These are phyloP conservation scores for Lolium perenne DNA, from an alignment of 176 grass and related monocot species.

Conservation along the genomic window DNA sequence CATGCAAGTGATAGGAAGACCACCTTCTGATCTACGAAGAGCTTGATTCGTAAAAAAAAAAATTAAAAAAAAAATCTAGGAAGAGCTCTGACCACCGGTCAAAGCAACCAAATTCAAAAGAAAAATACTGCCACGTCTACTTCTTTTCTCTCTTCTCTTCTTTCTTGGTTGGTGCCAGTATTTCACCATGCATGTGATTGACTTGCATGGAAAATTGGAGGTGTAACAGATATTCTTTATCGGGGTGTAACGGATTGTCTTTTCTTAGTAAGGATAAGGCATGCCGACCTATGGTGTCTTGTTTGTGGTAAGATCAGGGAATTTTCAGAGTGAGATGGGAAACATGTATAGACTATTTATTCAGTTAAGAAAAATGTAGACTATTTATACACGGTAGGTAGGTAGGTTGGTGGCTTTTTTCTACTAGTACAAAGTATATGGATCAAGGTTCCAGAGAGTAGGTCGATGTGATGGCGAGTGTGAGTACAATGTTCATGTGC, in stretches of 20 bases:
- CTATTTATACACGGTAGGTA: constrained; percentile 1
- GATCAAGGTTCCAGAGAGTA: constrained; percentile 15
- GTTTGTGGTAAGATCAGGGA: not conserved
- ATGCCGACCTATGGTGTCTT: not conserved
- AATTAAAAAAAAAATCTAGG: too few species aligned
- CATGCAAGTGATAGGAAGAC: too few species aligned
- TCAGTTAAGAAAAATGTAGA: not conserved
- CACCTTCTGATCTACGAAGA: too few species aligned
- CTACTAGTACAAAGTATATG: not conserved
- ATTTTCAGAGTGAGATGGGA: not conserved
- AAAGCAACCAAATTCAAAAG: too few species aligned
- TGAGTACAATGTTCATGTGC: too few species aligned
- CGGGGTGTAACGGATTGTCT: not conserved
- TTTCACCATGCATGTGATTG: not conserved
- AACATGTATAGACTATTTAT: constrained; percentile 17
- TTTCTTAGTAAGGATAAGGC: constrained; percentile 31
- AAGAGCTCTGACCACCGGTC: too few species aligned
- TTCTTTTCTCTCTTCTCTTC: not conserved
- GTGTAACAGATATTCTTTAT: not conserved
- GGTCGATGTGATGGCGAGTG: constrained; percentile 12
- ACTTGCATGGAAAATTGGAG: not conserved
- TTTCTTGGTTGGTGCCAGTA: not conserved
- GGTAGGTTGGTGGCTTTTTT: not conserved
- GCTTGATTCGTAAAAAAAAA: too few species aligned
- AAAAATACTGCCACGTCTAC: not conserved